Evolutionary conservation across 1,139 yeast genomes (phyloP), one percentile per base, ranked within the genome.

Genomic region (Debaryomyces sp.): DNA sequence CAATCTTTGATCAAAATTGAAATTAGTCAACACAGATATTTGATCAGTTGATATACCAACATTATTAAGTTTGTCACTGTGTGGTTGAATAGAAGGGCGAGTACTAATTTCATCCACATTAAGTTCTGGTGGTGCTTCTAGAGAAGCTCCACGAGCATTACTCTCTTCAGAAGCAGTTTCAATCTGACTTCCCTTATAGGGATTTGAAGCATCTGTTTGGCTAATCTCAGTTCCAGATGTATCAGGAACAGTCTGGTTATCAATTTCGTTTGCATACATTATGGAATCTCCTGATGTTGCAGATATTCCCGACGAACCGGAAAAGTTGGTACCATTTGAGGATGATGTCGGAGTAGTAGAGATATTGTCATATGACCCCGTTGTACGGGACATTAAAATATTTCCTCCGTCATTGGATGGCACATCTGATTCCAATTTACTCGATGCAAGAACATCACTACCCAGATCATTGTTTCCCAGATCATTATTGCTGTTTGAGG

Each of bases 1-100:
- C 3, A 70, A 48, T 45, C 71, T 55, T 53, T 70, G 76, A 8
- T 62, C 66, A 50, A 64, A 70, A 24, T 52, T 51, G 3, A 66
- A 54, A 23, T 61, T 67, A 4, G 67, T 56, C 30, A 53, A 41
- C 8, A 61, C 41, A 45, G 64, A 61, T 6, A 38, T 46, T 32
- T 42, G 48, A 15, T 51, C 54, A 27, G 39, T 48, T 15, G 39
- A 35, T 8, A 24, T 21, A n/a, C 45, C 45, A 12, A 18, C 22
- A 15, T 17, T 34, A 12, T 26, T 27, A 34, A 35, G 40, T 33
- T 34, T 33, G 6, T 41, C 18, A 8, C 17, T 6, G 32, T 27
- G 30, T 12, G n/a, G 22, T 13, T 13, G 32, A 15, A 13, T 17
- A n/a, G 33, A 36, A 12, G 18, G 37, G 6, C 2, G 15, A 5